Percentiles rank a stretch among this genome's conserved stretches.
phyloP scores from a whole-genome alignment of 129 eudicot genomes.

The Heracleum sosnowskyi region DNA sequence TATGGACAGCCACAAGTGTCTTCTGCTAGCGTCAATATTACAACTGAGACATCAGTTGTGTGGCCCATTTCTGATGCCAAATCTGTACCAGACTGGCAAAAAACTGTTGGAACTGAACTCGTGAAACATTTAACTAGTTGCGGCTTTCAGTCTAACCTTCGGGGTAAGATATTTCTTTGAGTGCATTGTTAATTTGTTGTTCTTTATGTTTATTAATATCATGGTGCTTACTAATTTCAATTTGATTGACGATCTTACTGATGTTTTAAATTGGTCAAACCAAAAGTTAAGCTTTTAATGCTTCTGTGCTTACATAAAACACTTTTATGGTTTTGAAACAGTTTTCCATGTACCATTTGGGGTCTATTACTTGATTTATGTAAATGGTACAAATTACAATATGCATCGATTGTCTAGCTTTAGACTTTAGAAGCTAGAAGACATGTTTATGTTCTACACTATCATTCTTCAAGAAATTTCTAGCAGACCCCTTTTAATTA shows the following conservation, averaged over 20 bases:
- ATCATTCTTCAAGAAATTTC: neutral
- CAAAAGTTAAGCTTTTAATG: neutral
- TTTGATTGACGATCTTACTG: neutral
- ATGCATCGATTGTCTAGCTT: neutral
- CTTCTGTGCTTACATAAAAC: neutral
- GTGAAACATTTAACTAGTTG: slow-evolving; percentile 87
- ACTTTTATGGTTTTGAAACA: neutral
- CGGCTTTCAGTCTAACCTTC: slow-evolving; percentile 73
- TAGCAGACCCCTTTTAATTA: neutral
- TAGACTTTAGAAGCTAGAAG: neutral
- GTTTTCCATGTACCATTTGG: neutral
- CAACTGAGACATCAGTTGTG: slow-evolving; percentile 92
- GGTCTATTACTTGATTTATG: neutral
- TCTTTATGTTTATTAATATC: neutral
- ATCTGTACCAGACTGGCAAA: slow-evolving; percentile 70
- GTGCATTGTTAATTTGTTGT: slow-evolving; percentile 10
- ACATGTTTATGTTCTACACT: neutral
- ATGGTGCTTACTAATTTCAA: neutral
- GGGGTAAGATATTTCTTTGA: slow-evolving; percentile 44
- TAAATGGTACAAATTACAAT: neutral
- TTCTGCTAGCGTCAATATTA: slow-evolving; percentile 86
- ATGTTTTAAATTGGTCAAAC: slow-evolving; percentile 7
- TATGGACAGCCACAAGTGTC: slow-evolving; percentile 81
- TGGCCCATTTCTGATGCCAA: slow-evolving; percentile 95
- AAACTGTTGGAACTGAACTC: slow-evolving; percentile 72